Evolutionary conservation across 768 basidiomycete species (phyloP).

Genomic region (Russula griseocarnosa): DNA sequence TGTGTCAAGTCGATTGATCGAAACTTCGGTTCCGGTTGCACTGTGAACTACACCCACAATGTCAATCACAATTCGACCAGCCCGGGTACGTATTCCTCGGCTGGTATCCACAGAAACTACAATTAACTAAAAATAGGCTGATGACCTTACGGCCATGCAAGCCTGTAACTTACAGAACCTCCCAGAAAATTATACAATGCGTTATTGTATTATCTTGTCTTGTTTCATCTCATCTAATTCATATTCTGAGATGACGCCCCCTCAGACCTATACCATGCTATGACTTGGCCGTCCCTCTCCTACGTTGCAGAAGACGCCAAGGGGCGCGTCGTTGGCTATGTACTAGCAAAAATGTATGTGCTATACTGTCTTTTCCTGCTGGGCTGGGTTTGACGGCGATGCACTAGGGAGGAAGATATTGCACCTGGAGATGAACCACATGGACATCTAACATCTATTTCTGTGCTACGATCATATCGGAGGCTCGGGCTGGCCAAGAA

Average conservation of each 20-base stretch:
- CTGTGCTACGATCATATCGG: constrained; percentile 84
- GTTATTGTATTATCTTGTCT: constrained; percentile 50
- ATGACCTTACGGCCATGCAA: constrained; percentile 90
- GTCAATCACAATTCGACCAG: constrained; percentile 47
- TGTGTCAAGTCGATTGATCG: not conserved
- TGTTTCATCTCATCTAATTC: constrained; percentile 10
- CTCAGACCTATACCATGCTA: constrained; percentile 16
- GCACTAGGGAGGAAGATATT: constrained; percentile 57
- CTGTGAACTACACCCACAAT: constrained; percentile 3
- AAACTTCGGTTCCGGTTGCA: not conserved
- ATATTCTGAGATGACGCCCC: not conserved
- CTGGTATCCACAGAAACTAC: not conserved
- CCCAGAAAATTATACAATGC: constrained; percentile 87
- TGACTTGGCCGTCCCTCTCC: constrained; percentile 92
- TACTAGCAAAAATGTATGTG: constrained; percentile 88
- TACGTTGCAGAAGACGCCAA: constrained; percentile 90
- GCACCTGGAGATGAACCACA: constrained; percentile 61
- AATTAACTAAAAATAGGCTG: constrained; percentile 49
- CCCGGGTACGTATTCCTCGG: constrained; percentile 34
- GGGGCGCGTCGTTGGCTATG: constrained; percentile 90
- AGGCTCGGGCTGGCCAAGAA: constrained; percentile 92
- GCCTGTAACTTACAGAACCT: constrained; percentile 90
- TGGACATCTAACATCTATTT: constrained; percentile 96
- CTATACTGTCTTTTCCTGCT: not conserved
- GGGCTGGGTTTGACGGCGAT: not conserved